phyloP scores from a whole-genome alignment of 2,329 filamentous ascomycete species.

The Teratosphaeria epicoccoides region DNA sequence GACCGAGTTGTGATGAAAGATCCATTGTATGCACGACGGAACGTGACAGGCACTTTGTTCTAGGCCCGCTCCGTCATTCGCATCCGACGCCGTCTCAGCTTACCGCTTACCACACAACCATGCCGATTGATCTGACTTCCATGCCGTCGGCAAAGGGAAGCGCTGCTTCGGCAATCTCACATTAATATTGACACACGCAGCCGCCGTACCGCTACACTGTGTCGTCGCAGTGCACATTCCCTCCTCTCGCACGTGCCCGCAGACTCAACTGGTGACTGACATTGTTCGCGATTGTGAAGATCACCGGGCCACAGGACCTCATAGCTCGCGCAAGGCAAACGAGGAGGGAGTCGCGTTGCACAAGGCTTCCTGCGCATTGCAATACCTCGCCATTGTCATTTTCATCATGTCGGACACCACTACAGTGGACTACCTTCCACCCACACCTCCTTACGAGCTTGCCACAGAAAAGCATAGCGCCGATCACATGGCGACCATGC shows the following conservation, averaged over 20 bases:
- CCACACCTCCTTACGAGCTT: conserved; percentile 4
- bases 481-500: background rate
- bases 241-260: too few species aligned
- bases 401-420: background rate
- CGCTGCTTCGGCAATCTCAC: too few species aligned
- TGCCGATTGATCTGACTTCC: too few species aligned
- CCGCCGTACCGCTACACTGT: background rate
- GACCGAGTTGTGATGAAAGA: too few species aligned
- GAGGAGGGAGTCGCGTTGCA: background rate
- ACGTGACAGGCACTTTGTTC: too few species aligned
- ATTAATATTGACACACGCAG: background rate
- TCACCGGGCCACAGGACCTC: too few species aligned
- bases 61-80: background rate
- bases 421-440: conserved; percentile 4
- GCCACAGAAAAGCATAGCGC: background rate
- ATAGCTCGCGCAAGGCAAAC: too few species aligned
- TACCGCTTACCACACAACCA: too few species aligned
- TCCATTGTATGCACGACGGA: too few species aligned
- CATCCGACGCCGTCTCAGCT: background rate
- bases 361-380: background rate
- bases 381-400: background rate
- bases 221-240: too few species aligned
- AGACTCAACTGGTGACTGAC: too few species aligned
- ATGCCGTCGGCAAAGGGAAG: background rate
- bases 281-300: too few species aligned